Evolutionary conservation across 129 eudicot species (phyloP).

Genomic region (Rutidosis leptorrhynchoides): DNA sequence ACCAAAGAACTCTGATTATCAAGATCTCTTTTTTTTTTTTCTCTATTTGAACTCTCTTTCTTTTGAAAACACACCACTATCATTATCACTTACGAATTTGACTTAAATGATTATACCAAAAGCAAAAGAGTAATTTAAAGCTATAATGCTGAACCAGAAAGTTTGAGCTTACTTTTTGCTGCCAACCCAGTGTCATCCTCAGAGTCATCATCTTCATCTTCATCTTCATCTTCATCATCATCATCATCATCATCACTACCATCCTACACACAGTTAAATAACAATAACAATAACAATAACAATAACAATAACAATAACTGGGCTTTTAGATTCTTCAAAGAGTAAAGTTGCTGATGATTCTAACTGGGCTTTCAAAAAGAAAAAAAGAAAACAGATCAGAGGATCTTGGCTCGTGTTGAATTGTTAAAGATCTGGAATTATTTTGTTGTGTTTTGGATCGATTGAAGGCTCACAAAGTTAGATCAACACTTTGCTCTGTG

Average conservation of each 20-base stretch:
- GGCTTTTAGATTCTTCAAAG: no score
- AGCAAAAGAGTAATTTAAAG: background rate
- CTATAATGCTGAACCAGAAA: background rate
- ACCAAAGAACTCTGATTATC: background rate
- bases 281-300: no score
- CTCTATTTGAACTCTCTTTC: slow-evolving; percentile 6
- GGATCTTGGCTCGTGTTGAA: no score
- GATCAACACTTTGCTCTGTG: no score
- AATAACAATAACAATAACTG: no score
- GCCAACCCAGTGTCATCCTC: slow-evolving; percentile 59
- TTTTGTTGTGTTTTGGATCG: no score
- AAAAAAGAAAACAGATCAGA: no score
- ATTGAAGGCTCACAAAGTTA: no score
- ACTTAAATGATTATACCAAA: background rate
- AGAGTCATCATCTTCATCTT: slow-evolving; percentile 50
- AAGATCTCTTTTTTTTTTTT: background rate
- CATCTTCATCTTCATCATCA: slow-evolving; percentile 42
- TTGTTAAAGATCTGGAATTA: no score
- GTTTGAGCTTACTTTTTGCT: slow-evolving; percentile 62
- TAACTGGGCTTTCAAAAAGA: no score
- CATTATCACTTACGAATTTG: background rate
- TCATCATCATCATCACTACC: slow-evolving; percentile 39
- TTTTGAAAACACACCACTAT: slow-evolving; percentile 1
- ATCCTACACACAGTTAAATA: slow-evolving; percentile 36
- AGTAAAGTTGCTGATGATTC: no score